Base-by-base conservation (phyloP, 75 land plant species). In the Larix kaempferi region DNA sequence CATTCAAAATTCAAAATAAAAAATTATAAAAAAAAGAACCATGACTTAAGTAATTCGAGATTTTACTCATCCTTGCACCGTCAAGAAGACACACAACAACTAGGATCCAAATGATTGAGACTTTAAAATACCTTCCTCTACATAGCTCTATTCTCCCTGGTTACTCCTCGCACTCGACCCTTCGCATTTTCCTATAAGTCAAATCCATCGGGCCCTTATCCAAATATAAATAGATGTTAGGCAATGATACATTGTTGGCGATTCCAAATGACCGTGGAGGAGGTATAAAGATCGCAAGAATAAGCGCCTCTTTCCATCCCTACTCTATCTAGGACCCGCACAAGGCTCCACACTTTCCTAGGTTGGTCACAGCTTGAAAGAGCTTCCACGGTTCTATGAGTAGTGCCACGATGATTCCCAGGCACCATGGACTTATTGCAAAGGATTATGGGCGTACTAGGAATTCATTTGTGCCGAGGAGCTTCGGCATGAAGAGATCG, bases 401-500 rank as follows among this genome's bases (percentile, higher is more conserved):
- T 49, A 67, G 72, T 49, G 22, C 49, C 5, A 67, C 6, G 8
- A 27, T 22, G 49, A 44, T 67, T 22, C 3, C 52, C 11, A 67
- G 23, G 49, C 52, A 44, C 52, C 41, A 67, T 39, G 72, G 72
- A 5, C 49, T 67, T 49, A 67, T 67, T 37, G 72, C 72, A 10
- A 67, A 67, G 72, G 72, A 67, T 49, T 67, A 49, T 12, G 52
- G 22, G 44, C 72, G 72, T n/a, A n/a, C n/a, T 12, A 67, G 72
- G 49, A 22, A 67, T 67, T 41, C 44, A 21, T 11, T 19, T 67
- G 49, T 67, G 72, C 12, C 49, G 44, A 67, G 72, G 72, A 44
- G 49, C 67, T 67, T 67, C 72, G 72, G 44, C 72, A 67, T 12
- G 44, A 67, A 67, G 23, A 67, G 72, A 67, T 41, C 49, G 21